Base-by-base conservation (phyloP, 805 yeast species). In the Cyberlindnera subsufficiens region DNA sequence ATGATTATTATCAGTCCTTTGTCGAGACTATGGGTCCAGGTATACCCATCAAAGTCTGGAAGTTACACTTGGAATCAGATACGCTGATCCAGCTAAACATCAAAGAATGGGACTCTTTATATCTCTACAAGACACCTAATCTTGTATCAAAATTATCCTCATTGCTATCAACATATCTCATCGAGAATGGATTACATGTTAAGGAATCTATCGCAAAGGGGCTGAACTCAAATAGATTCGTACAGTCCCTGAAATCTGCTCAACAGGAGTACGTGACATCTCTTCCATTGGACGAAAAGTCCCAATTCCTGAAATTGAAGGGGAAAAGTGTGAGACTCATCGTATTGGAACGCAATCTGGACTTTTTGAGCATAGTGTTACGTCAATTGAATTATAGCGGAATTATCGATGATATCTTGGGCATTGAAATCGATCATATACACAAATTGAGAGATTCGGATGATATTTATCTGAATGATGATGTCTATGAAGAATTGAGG, bases 371-470 rank as follows among this genome's bases (percentile, higher is more conserved):
- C 1, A 82, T 88, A 1, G 54, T 87, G 10, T 64, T 88, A 42
- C 77, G 80, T 20, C 97, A 90, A 54, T 64, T 90, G 52, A 85
- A 88, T 2, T 91, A 90, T 59, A 69, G 76, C 15, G 99, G 98
- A 0, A 67, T 93, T 14, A 67, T 89, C 17, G 90, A 86, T 58
- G 96, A 90, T 52, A 59, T 78, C 11, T 71, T 78, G 50, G 78
- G 75, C 5, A 64, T 82, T 6, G 67, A 71, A 13, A 57, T 70
- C 11, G 27, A 22, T 22, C 27, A 22, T 9, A 22, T 22, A 6
- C 27, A 22, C 13, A 22, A 22, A 22, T 22, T 11, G 3, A 11
- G 10, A 22, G 6, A 11, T 11, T 22, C 27, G 27, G 73, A 72
- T 46, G 65, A 57, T 4, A 50, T 60, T 3, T 56, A 52, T 18